Conservation (phyloP, 192 early-diverging fungal genomes). For the Coemansia biformis region DNA sequence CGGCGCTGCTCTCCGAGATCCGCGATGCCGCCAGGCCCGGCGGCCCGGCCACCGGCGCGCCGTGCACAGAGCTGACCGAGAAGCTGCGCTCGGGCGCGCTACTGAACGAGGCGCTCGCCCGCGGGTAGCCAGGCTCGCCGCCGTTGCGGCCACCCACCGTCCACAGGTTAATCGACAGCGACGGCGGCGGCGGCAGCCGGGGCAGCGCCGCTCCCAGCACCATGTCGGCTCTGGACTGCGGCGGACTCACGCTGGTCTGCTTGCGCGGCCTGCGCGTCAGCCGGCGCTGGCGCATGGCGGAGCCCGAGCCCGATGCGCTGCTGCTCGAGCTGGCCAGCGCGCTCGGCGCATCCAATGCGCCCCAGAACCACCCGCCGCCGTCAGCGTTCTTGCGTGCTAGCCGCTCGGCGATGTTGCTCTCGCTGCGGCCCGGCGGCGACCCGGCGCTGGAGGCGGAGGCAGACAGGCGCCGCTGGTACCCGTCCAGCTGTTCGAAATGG, state of each 20-base stretch:
- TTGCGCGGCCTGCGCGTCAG: slow-evolving; percentile 34
- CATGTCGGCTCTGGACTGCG: not conserved
- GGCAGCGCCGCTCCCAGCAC: not conserved
- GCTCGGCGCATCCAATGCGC: slow-evolving; percentile 2
- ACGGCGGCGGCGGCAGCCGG: slow-evolving; percentile 3
- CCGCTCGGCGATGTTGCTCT: slow-evolving; percentile 17
- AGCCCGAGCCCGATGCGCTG: not conserved
- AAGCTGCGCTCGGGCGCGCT: slow-evolving; percentile 14
- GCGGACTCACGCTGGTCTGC: not conserved
- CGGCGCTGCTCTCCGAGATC: slow-evolving; percentile 21
- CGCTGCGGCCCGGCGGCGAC: slow-evolving; percentile 16
- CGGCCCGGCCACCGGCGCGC: slow-evolving; percentile 1
- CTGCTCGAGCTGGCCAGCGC: not conserved
- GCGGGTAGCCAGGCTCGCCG: not conserved
- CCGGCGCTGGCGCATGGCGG: slow-evolving; percentile 11
- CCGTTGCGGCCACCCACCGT: slow-evolving; percentile 1
- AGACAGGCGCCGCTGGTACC: slow-evolving; percentile 41
- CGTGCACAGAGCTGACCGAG: slow-evolving; percentile 22
- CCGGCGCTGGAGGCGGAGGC: not conserved
- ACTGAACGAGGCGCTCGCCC: slow-evolving; percentile 3
- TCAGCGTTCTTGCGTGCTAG: slow-evolving; percentile 22
- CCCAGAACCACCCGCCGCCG: slow-evolving; percentile 26
- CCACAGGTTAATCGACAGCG: slow-evolving; percentile 11
- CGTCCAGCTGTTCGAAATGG: slow-evolving; percentile 45
- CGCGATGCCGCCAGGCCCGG: not conserved